Evolutionary conservation across 2,329 filamentous ascomycete species (phyloP).

Genomic region (Coniochaeta hoffmannii): DNA sequence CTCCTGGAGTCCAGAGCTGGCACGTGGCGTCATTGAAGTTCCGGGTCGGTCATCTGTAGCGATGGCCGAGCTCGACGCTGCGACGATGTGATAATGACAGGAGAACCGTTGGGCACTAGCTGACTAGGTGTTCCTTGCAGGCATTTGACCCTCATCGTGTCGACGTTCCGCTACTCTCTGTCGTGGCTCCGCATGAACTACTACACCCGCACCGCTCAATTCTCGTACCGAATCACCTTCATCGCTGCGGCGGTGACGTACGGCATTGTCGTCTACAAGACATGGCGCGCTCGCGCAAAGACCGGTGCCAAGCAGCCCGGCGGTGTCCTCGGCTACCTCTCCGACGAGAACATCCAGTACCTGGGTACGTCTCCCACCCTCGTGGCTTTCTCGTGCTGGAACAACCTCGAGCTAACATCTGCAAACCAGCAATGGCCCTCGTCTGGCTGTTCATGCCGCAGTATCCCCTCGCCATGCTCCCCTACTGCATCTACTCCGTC

Average conservation of each 20-base stretch:
- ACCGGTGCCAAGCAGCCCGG: conserved; percentile 54
- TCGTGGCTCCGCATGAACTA: conserved; percentile 89
- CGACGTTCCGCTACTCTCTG: conserved; percentile 73
- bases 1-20: neutral
- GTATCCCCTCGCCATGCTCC: conserved; percentile 82
- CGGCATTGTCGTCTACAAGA: conserved; percentile 98
- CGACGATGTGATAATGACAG: neutral
- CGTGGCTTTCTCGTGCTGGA: neutral
- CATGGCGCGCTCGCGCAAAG: conserved; percentile 78
- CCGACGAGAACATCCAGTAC: conserved; percentile 97
- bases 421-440: conserved; percentile 70
- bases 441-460: conserved; percentile 92
- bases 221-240: conserved; percentile 88
- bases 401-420: conserved; percentile 9
- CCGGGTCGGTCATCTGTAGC: too few relatives aligned
- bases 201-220: conserved; percentile 65
- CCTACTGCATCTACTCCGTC: conserved; percentile 93
- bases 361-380: conserved; percentile 57
- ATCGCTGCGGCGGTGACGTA: conserved; percentile 85
- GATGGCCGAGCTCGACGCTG: conserved; percentile 2
- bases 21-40: neutral
- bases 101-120: conserved; percentile 6
- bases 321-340: conserved; percentile 58
- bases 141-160: conserved; percentile 78
- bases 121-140: conserved; percentile 34